Conservation (phyloP, 805 yeast genomes). For the Deakozyma indianensis region DNA sequence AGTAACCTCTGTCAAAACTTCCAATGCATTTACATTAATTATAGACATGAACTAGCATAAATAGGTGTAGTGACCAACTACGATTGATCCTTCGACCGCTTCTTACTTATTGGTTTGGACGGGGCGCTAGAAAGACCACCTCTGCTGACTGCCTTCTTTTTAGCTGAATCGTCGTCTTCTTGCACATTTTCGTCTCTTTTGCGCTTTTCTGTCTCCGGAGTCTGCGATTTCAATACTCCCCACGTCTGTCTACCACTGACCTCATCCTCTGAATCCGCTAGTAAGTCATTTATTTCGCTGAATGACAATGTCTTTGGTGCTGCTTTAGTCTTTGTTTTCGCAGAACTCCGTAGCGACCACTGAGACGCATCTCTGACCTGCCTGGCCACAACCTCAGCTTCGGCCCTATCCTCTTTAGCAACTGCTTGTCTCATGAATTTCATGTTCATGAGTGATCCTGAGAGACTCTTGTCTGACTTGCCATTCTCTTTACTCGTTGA, state of each 20-base stretch:
- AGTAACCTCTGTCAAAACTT: too few relatives aligned
- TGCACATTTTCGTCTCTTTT: conserved; percentile 1
- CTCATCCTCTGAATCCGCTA: not conserved
- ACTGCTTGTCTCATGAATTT: conserved; percentile 28
- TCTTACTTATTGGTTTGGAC: too few relatives aligned
- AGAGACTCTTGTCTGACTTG: conserved; percentile 24
- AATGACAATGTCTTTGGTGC: not conserved
- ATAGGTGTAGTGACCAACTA: too few relatives aligned
- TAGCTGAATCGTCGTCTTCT: not conserved
- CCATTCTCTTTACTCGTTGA: too few relatives aligned
- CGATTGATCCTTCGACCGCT: too few relatives aligned
- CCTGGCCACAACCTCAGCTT: conserved; percentile 13
- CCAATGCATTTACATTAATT: too few relatives aligned
- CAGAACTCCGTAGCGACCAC: conserved; percentile 9
- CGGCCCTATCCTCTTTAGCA: conserved; percentile 20
- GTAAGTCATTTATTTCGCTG: not conserved
- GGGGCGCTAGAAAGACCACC: not conserved
- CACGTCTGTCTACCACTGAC: conserved; percentile 16
- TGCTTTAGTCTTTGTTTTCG: conserved; percentile 3
- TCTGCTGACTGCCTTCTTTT: not conserved
- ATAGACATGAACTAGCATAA: too few relatives aligned
- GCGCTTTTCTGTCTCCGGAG: not conserved
- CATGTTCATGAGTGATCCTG: conserved; percentile 73
- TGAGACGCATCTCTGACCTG: conserved; percentile 13
- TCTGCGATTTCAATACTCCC: conserved; percentile 7